Conservation (phyloP, 2,329 filamentous ascomycete species). For the Penicillium decumbens region DNA sequence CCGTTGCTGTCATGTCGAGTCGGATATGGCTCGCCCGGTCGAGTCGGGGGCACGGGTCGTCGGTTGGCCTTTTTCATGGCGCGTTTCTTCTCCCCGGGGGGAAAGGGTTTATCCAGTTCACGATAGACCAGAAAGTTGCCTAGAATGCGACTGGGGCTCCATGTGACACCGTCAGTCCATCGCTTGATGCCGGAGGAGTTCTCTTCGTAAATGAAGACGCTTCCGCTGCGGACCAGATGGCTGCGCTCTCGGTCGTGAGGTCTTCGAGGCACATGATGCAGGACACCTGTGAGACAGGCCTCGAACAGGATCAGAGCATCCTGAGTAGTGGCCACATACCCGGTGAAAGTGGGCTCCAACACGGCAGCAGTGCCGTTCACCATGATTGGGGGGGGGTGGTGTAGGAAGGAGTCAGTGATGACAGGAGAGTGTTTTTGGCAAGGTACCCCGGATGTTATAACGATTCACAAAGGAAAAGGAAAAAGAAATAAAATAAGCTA, state of each 20-base stretch:
- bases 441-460: slow-evolving; percentile 14
- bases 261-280: slow-evolving; percentile 73
- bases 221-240: slow-evolving; percentile 74
- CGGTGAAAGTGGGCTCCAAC: slow-evolving; percentile 62
- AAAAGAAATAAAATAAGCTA: slow-evolving; percentile 16
- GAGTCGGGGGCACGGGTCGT: slow-evolving; percentile 41
- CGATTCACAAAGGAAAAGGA: slow-evolving; percentile 14
- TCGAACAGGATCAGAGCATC: slow-evolving; percentile 80
- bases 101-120: slow-evolving; percentile 71
- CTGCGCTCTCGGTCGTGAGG: slow-evolving; percentile 80
- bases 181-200: slow-evolving; percentile 85
- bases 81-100: slow-evolving; percentile 78
- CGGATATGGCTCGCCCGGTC: slow-evolving; percentile 53
- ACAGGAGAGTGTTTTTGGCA: not conserved
- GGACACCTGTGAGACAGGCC: slow-evolving; percentile 64
- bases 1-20: slow-evolving; percentile 35
- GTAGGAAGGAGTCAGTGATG: not conserved
- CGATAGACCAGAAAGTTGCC: slow-evolving; percentile 83
- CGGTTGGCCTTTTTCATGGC: slow-evolving; percentile 65
- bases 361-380: slow-evolving; percentile 44
- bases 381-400: slow-evolving; percentile 25
- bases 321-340: slow-evolving; percentile 62
- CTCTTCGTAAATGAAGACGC: slow-evolving; percentile 89
- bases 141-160: slow-evolving; percentile 83
- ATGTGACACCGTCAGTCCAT: slow-evolving; percentile 88